Conservation (phyloP, 2,329 filamentous ascomycete species). For the Epichloe brachyelytri region DNA sequence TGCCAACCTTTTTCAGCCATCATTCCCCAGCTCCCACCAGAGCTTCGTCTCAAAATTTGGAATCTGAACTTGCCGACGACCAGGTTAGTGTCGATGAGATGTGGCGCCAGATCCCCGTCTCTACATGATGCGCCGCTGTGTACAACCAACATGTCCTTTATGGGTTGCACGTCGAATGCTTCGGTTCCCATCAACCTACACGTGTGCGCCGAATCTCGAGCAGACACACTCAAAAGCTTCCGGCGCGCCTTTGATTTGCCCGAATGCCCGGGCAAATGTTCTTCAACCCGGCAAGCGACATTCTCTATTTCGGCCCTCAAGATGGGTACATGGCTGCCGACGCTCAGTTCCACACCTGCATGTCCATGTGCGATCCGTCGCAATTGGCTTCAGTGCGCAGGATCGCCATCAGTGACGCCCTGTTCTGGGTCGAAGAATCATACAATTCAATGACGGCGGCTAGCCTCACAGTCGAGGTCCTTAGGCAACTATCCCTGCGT, state of each 20-base stretch:
- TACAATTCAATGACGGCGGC: slow-evolving; percentile 27
- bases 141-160: slow-evolving; percentile 10
- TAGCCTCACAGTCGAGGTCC: slow-evolving; percentile 25
- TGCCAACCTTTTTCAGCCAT: slow-evolving; percentile 18
- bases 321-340: slow-evolving; percentile 32
- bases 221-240: slow-evolving; percentile 29
- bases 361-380: slow-evolving; percentile 27
- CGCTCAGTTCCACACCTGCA: slow-evolving; percentile 31
- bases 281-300: slow-evolving; percentile 28
- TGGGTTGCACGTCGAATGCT: slow-evolving; percentile 29
- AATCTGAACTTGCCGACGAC: slow-evolving; percentile 27
- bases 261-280: slow-evolving; percentile 27
- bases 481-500: slow-evolving; percentile 24
- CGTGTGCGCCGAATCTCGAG: slow-evolving; percentile 32
- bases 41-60: slow-evolving; percentile 37
- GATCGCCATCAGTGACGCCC: slow-evolving; percentile 31
- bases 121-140: slow-evolving; percentile 4
- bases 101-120: slow-evolving; percentile 20
- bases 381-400: slow-evolving; percentile 29
- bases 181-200: slow-evolving; percentile 31
- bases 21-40: slow-evolving; percentile 30
- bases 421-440: slow-evolving; percentile 25
- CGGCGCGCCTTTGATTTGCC: slow-evolving; percentile 27
- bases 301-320: slow-evolving; percentile 35
- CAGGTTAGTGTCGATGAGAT: slow-evolving; percentile 31